Conservation (phyloP, 2,329 filamentous ascomycete species). For the Aureobasidium melanogenum region DNA sequence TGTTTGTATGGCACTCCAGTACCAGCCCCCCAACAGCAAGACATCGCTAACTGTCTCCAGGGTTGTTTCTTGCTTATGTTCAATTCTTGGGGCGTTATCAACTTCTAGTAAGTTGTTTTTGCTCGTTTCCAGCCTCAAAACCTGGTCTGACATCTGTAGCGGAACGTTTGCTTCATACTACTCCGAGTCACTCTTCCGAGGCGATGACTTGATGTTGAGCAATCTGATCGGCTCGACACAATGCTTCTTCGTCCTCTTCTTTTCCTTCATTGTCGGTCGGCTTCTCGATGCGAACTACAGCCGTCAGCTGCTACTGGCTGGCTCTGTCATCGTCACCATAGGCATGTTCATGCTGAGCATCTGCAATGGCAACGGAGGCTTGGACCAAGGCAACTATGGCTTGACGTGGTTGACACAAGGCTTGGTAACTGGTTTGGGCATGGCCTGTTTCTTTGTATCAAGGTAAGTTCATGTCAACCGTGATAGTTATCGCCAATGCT, state of each 20-base stretch:
- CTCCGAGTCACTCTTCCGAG: constrained; percentile 34
- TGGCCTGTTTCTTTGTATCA: constrained; percentile 45
- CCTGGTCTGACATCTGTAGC: no score
- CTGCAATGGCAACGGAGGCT: constrained; percentile 29
- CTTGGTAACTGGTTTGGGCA: constrained; percentile 38
- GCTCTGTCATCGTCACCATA: constrained; percentile 33
- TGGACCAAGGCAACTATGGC: constrained; percentile 31
- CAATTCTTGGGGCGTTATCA: constrained; percentile 41
- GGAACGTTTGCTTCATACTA: constrained; percentile 44
- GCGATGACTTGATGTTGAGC: constrained; percentile 31
- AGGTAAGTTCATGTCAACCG: neutral
- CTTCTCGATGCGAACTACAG: constrained; percentile 40
- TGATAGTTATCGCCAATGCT: no score
- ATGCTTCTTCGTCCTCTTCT: constrained; percentile 36
- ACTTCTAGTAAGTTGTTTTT: no score
- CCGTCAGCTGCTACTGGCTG: constrained; percentile 32
- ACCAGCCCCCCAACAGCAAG: no score
- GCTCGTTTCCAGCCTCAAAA: no score
- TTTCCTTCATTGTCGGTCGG: constrained; percentile 39
- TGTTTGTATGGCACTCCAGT: constrained; percentile 19
- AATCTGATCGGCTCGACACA: constrained; percentile 42
- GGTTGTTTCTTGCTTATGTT: constrained; percentile 45
- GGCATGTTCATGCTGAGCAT: constrained; percentile 38
- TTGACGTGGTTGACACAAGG: constrained; percentile 41
- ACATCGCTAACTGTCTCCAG: neutral